These are phyloP conservation scores for Forsythia viridissima DNA, from an alignment of 257 asterid species.

Conservation along the genomic window DNA sequence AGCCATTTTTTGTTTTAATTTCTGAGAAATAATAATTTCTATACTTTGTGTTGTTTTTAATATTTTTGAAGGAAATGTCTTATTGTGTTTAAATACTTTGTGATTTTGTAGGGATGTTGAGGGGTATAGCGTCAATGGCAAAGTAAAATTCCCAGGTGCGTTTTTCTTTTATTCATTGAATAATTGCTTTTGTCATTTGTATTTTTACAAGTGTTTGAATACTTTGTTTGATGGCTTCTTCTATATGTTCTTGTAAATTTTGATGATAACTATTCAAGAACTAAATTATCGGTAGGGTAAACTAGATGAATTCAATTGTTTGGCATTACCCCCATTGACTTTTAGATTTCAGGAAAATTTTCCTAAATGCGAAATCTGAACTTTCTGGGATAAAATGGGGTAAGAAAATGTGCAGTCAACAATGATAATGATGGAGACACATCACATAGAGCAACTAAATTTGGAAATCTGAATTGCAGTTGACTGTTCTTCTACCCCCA, in stretches of 20 bases:
- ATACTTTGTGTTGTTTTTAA: too few relatives aligned
- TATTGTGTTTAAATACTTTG: too few relatives aligned
- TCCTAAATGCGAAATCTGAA: background rate
- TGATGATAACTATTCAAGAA: background rate
- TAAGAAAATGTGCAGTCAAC: background rate
- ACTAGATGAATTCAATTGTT: background rate
- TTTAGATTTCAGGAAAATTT: background rate
- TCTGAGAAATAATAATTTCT: too few relatives aligned
- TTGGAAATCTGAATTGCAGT: too few relatives aligned
- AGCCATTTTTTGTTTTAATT: too few relatives aligned
- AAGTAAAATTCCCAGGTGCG: constrained; percentile 61
- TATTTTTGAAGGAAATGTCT: too few relatives aligned
- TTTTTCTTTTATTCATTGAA: constrained; percentile 6
- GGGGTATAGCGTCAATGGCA: constrained; percentile 49
- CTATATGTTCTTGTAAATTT: background rate
- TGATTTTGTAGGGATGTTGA: constrained; percentile 40
- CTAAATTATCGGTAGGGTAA: background rate
- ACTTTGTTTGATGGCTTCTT: background rate
- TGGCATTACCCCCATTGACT: background rate
- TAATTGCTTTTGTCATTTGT: constrained; percentile 1
- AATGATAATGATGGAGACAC: background rate
- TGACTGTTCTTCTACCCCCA: too few relatives aligned
- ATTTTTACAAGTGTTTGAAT: constrained; percentile 5
- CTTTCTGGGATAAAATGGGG: background rate
- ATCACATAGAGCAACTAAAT: background rate